These are phyloP conservation scores for Penicillium sp. DNA, from an alignment of 2,329 filamentous ascomycete genomes.

Conservation along the genomic window DNA sequence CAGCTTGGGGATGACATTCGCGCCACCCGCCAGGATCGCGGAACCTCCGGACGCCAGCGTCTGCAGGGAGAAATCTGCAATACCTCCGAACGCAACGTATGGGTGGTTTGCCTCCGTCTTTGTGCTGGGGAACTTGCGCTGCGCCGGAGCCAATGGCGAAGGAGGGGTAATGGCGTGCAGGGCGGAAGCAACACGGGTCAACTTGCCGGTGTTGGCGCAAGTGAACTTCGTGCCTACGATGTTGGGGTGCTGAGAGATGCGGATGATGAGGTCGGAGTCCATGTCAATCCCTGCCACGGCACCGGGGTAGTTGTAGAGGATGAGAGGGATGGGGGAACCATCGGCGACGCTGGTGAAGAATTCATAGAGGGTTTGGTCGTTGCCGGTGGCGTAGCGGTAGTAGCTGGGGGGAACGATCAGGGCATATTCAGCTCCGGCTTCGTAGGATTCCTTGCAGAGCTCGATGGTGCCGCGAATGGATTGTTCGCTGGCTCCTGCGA, in stretches of 20 bases:
- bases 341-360: conserved; percentile 71
- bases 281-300: conserved; percentile 80
- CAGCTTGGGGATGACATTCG: conserved; percentile 76
- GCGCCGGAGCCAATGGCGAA: conserved; percentile 26
- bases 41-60: conserved; percentile 70
- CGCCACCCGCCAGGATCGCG: conserved; percentile 77
- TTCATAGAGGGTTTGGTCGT: conserved; percentile 62
- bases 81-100: conserved; percentile 82
- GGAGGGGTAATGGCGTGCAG: conserved; percentile 60
- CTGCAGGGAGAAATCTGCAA: conserved; percentile 79
- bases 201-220: conserved; percentile 80
- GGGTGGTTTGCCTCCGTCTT: conserved; percentile 29
- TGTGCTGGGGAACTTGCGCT: conserved; percentile 19
- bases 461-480: conserved; percentile 73
- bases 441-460: conserved; percentile 57
- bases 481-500: conserved; percentile 72
- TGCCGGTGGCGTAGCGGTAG: conserved; percentile 63
- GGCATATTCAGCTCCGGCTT: conserved; percentile 68
- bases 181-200: conserved; percentile 68
- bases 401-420: conserved; percentile 74
- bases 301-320: conserved; percentile 86
- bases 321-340: conserved; percentile 63
- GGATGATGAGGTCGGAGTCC: conserved; percentile 78
- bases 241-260: conserved; percentile 69
- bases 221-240: conserved; percentile 87